phyloP scores from a whole-genome alignment of 2,329 filamentous ascomycete species.

The Penicillium aurantiogriseum region DNA sequence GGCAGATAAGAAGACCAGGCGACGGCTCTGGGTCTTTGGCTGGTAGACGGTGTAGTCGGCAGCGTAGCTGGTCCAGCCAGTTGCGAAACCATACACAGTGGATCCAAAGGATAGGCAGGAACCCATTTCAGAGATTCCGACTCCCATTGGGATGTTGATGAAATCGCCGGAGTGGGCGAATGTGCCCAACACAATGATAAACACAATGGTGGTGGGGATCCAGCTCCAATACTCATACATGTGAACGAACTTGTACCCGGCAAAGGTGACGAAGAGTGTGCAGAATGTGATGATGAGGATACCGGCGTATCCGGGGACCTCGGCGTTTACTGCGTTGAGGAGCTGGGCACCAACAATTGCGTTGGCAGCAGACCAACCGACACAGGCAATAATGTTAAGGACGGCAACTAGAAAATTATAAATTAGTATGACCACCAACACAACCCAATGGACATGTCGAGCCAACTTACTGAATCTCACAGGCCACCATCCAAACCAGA shows the following conservation, averaged over 20 bases:
- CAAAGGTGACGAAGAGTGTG: slow-evolving; percentile 69
- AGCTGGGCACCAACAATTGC: slow-evolving; percentile 77
- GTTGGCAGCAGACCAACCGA: slow-evolving; percentile 77
- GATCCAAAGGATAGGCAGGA: slow-evolving; percentile 64
- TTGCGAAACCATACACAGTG: slow-evolving; percentile 66
- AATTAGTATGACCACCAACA: slow-evolving; percentile 9
- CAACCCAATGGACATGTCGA: not conserved
- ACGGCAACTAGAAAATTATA: slow-evolving; percentile 54
- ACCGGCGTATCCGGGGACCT: slow-evolving; percentile 70
- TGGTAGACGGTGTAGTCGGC: slow-evolving; percentile 82
- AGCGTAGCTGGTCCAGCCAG: slow-evolving; percentile 72
- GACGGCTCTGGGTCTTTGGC: slow-evolving; percentile 58
- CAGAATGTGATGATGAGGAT: slow-evolving; percentile 70
- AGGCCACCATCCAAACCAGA: slow-evolving; percentile 72
- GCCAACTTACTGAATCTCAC: slow-evolving; percentile 60
- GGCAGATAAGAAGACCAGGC: slow-evolving; percentile 67
- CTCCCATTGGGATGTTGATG: slow-evolving; percentile 58
- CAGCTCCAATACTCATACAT: slow-evolving; percentile 72
- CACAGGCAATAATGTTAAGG: slow-evolving; percentile 67
- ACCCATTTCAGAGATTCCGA: slow-evolving; percentile 60
- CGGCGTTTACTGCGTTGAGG: slow-evolving; percentile 67
- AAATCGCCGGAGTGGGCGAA: slow-evolving; percentile 69
- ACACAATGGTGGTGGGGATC: slow-evolving; percentile 71
- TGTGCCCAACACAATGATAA: slow-evolving; percentile 67
- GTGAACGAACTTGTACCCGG: slow-evolving; percentile 75